Conservation (phyloP, 257 asterid species). For the Asclepias syriaca region DNA sequence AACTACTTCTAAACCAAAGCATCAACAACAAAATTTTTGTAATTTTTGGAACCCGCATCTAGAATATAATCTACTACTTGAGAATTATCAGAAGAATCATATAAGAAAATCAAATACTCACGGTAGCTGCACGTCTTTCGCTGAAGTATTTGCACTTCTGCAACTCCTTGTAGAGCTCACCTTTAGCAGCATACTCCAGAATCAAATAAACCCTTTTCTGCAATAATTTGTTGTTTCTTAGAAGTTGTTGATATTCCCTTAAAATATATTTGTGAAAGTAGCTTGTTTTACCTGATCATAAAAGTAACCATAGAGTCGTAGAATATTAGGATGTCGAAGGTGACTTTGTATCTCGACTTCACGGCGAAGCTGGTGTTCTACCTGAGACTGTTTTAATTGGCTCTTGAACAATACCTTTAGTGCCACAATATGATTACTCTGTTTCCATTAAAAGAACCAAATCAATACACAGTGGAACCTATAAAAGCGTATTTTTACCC, state of each 20-base stretch:
- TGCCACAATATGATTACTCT: slow-evolving; percentile 92
- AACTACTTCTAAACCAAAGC: not conserved
- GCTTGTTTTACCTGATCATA: slow-evolving; percentile 62
- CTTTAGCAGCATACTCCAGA: slow-evolving; percentile 89
- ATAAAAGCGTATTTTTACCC: too few species aligned
- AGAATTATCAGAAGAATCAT: not conserved
- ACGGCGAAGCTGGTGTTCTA: slow-evolving; percentile 94
- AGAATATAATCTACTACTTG: not conserved
- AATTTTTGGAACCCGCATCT: not conserved
- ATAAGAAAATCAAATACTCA: slow-evolving; percentile 27
- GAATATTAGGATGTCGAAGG: slow-evolving; percentile 91
- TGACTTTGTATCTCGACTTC: slow-evolving; percentile 97
- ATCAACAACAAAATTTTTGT: not conserved
- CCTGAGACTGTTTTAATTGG: slow-evolving; percentile 87
- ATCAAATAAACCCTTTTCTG: slow-evolving; percentile 95
- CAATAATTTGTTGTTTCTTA: slow-evolving; percentile 16
- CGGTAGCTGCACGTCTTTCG: slow-evolving; percentile 92
- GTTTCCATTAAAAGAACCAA: slow-evolving; percentile 11
- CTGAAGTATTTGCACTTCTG: slow-evolving; percentile 80
- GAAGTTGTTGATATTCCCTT: not conserved
- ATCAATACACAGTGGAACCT: not conserved
- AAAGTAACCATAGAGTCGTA: slow-evolving; percentile 87
- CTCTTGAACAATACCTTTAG: slow-evolving; percentile 81
- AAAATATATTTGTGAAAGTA: slow-evolving; percentile 8
- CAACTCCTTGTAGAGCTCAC: slow-evolving; percentile 89